Conservation (phyloP, 1,284 basidiomycete genomes). For the Heterobasidion occidentale region DNA sequence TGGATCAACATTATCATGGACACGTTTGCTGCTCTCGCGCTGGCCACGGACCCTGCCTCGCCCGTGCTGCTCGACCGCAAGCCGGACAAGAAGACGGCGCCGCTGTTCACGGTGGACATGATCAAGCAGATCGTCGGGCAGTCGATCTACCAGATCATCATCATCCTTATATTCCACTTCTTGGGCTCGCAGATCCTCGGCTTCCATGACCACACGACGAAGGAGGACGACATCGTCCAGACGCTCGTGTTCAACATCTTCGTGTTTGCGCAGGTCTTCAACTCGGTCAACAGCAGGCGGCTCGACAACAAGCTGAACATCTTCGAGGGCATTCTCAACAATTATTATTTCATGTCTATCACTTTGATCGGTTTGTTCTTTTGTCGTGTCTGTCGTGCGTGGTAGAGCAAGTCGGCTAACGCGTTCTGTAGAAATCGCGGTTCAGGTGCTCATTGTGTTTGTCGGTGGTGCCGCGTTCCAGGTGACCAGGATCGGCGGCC, state of each 20-base stretch:
- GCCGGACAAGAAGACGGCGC: conserved; percentile 84
- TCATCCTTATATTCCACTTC: conserved; percentile 91
- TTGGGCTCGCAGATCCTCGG: conserved; percentile 69
- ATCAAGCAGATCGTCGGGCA: conserved; percentile 93
- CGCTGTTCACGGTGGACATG: conserved; percentile 88
- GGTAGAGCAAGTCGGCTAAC: conserved; percentile 4
- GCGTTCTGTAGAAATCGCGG: conserved; percentile 59
- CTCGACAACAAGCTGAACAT: conserved; percentile 86
- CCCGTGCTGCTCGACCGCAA: conserved; percentile 79
- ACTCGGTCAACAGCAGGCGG: conserved; percentile 88
- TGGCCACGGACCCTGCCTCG: conserved; percentile 93
- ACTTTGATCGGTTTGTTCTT: conserved; percentile 64
- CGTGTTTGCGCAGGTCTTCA: conserved; percentile 94
- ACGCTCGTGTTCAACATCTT: conserved; percentile 96
- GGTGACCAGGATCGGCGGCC: conserved; percentile 72
- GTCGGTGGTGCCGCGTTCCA: conserved; percentile 90
- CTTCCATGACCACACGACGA: conserved; percentile 28
- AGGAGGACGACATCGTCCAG: conserved; percentile 50
- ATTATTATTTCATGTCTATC: conserved; percentile 86
- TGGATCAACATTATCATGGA: conserved; percentile 99
- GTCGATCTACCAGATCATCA: conserved; percentile 79
- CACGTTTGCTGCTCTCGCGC: conserved; percentile 93
- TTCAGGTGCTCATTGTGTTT: conserved; percentile 87
- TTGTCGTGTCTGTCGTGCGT: neutral
- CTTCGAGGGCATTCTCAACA: conserved; percentile 76